Conservation (phyloP, 768 basidiomycete species). For the Boletus edulis region DNA sequence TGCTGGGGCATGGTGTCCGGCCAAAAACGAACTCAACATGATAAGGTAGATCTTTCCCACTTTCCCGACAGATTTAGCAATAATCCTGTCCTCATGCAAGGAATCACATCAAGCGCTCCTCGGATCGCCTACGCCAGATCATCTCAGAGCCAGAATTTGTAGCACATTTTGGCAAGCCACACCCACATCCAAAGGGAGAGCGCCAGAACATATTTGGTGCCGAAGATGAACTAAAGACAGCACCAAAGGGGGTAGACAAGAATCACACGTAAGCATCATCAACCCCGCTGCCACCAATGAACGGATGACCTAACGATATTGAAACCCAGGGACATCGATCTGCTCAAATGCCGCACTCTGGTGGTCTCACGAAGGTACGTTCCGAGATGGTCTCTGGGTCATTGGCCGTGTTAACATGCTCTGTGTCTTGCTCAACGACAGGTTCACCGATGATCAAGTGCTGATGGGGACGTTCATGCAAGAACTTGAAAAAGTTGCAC, state of each 20-base stretch:
- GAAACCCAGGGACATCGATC: conserved; percentile 74
- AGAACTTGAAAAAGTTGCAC: conserved; percentile 51
- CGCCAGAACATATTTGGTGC: conserved; percentile 79
- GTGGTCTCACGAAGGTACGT: conserved; percentile 61
- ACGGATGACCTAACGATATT: neutral
- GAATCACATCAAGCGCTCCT: conserved; percentile 59
- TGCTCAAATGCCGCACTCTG: conserved; percentile 81
- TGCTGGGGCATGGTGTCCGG: conserved; percentile 78
- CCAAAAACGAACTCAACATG: conserved; percentile 72
- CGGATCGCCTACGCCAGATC: conserved; percentile 59
- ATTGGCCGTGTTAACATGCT: conserved; percentile 16
- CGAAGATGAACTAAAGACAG: conserved; percentile 86
- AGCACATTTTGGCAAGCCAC: conserved; percentile 69
- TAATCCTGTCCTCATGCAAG: conserved; percentile 29
- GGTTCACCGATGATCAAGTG: conserved; percentile 77
- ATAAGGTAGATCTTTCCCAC: conserved; percentile 51
- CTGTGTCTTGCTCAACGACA: conserved; percentile 20
- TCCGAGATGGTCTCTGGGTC: conserved; percentile 5
- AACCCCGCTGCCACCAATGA: neutral
- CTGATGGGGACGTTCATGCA: conserved; percentile 62
- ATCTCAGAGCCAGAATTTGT: conserved; percentile 74
- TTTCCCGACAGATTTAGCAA: neutral
- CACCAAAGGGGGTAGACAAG: conserved; percentile 88
- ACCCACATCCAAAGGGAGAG: conserved; percentile 56
- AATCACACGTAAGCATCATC: conserved; percentile 58